Evolutionary conservation across 352 stramenopile species (phyloP), one percentile per base, ranked within the genome.

Genomic region (Poterioochromonas sp.): DNA sequence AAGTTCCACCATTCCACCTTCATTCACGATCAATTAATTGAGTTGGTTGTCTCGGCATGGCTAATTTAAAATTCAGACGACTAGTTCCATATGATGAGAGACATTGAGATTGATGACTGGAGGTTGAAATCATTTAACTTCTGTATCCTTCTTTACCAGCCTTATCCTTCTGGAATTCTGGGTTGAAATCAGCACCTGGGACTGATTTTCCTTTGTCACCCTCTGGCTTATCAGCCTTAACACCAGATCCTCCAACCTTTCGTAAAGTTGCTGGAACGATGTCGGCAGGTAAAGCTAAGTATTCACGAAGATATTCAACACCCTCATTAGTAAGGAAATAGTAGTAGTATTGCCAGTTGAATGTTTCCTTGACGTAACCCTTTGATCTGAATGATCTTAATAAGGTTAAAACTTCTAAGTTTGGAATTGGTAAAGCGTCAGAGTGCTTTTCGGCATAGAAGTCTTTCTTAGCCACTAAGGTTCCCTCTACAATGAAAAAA

Each of bases 281-380:
- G 87, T 99, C 95, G 54, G 92, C 88, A 76, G 96, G 95, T 69
- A 99, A 86, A 84, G 97, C 93, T 78, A 99, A 85, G 88, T 98
- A 99, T 79, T 93, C 89, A 79, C 95, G 89, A 3, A 99, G 90
- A 90, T 99, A 99, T 82, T 98, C 93, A 83, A 99, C 97, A 81
- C 96, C 96, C 83, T 98, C 94, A 83, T 95, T 93, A 63, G 94
- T 99, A 69, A 99, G 89, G 90, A 98, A 98, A 88, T 93, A 99
- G 92, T 99, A 99, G 86, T 96, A 97, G 88, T 76, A 76, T 81
- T 76, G 83, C 96, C 96, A 99, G 85, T 94, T 97, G 91, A 98
- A 99, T 76, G 95, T 99, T 86, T 98, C 90, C 81, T 94, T 96
- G 76, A 99, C 89, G 87, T 96, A 98, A 82, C 92, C 94, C 80